Evolutionary conservation across 805 yeast species (phyloP).

Genomic region (Danielia reshetovae): DNA sequence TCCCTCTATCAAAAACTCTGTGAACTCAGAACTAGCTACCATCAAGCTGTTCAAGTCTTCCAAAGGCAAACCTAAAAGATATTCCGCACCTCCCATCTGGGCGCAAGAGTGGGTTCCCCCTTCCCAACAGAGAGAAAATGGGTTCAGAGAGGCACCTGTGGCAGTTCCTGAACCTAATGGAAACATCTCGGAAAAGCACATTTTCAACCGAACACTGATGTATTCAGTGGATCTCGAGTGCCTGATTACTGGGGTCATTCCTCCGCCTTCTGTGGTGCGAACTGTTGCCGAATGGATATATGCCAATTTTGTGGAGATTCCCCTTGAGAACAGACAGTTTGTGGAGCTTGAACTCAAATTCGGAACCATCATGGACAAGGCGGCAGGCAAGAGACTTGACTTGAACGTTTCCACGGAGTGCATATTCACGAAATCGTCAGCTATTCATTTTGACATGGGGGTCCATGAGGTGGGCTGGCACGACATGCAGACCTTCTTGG

Average conservation of each 20-base stretch:
- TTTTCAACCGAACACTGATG: slow-evolving; percentile 29
- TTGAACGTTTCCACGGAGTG: slow-evolving; percentile 70
- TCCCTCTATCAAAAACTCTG: too few relatives aligned
- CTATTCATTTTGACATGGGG: slow-evolving; percentile 60
- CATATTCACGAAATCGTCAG: slow-evolving; percentile 51
- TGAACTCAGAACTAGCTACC: slow-evolving; percentile 21
- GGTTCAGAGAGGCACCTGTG: background rate
- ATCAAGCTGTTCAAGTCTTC: slow-evolving; percentile 17
- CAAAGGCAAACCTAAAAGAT: slow-evolving; percentile 53
- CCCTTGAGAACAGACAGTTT: slow-evolving; percentile 46
- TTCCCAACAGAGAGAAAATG: slow-evolving; percentile 8
- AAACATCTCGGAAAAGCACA: slow-evolving; percentile 14
- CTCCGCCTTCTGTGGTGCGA: slow-evolving; percentile 76
- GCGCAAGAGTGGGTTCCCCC: slow-evolving; percentile 61
- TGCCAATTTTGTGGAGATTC: slow-evolving; percentile 68
- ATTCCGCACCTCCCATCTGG: slow-evolving; percentile 72
- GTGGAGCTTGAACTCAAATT: slow-evolving; percentile 74
- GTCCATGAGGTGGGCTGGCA: slow-evolving; percentile 60
- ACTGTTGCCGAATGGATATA: slow-evolving; percentile 86
- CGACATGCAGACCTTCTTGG: slow-evolving; percentile 52
- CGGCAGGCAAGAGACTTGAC: slow-evolving; percentile 55
- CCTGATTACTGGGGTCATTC: slow-evolving; percentile 70
- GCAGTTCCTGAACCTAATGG: slow-evolving; percentile 2
- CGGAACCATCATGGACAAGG: slow-evolving; percentile 66
- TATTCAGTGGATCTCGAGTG: slow-evolving; percentile 38